Evolutionary conservation across 2,329 filamentous ascomycete species (phyloP).

Genomic region (Talaromyces sp.): DNA sequence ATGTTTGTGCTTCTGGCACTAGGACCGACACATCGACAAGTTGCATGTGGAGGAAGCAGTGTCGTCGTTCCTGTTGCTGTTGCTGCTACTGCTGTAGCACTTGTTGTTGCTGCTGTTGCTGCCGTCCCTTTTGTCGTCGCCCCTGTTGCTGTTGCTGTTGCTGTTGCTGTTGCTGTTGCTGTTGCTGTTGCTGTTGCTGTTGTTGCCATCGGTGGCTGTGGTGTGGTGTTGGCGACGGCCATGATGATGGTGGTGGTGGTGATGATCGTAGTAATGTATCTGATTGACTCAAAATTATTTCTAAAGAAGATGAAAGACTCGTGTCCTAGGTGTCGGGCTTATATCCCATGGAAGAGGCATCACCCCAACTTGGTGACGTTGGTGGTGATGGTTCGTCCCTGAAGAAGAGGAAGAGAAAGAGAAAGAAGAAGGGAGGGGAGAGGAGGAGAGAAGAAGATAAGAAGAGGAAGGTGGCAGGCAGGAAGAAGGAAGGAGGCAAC

Average conservation of each 20-base stretch:
- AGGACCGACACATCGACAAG: background rate
- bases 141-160: background rate
- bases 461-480: background rate
- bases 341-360: background rate
- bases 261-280: background rate
- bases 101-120: background rate
- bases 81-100: too few relatives aligned
- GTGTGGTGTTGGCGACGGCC: background rate
- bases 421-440: background rate
- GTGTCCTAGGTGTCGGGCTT: background rate
- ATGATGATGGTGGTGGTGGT: background rate
- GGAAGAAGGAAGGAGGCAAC: background rate
- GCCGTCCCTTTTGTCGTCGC: background rate
- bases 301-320: background rate
- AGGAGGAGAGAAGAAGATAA: background rate
- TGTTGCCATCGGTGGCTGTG: background rate
- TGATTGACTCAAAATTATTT: background rate
- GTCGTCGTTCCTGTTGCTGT: background rate
- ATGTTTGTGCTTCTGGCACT: background rate
- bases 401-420: background rate
- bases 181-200: background rate
- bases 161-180: background rate
- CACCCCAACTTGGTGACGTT: background rate
- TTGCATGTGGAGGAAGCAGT: background rate
- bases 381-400: background rate